Evolutionary conservation across 2,329 filamentous ascomycete species (phyloP), one percentile per base, ranked within the genome.

Genomic region (Penicillium sp.): DNA sequence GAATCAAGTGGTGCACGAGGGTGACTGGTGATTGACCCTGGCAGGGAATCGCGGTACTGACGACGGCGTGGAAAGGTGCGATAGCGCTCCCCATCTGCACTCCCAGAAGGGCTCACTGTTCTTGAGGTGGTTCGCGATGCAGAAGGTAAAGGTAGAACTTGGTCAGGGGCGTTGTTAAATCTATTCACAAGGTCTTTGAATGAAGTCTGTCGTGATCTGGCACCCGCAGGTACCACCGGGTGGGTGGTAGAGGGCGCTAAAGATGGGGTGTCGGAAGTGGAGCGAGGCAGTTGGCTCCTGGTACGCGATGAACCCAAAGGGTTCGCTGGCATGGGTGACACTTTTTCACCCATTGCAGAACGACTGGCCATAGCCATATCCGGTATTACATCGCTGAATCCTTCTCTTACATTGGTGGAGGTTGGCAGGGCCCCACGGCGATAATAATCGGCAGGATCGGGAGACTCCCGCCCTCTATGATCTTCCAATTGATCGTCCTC

Each of bases 121-220:
- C 65, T 63, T 2, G 74, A 72, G 34, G 66, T 56, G n/a, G 70
- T 63, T 18, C 62, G 56, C 32, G 70, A 67, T 27, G 67, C 60
- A 22, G 66, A 66, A 8, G 77, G 77, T 13, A 77, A 54, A 4
- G 77, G 77, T 22, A 72, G 74, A 45, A 75, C 63, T 56, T 76
- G 72, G 57, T 79, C 77, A 32, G 66, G 77, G 61, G 80, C 85
- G 67, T 87, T 84, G 71, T 93, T 89, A 74, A 93, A 94, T 50
- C 83, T 86, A 72, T 87, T 90, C 65, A 89, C 86, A 58, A 94
- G 79, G 67, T 94, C 89, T 74, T 88, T 90, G 62, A 94, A 88
- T 56, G 88, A 92, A n/a, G 85, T 80, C 61, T 88, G 81, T 60
- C 75, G 73, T 59, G 61, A 74, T 64, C 69, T 68, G 24, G 46